These are phyloP conservation scores for Calonectria pseudoreteaudii DNA, from an alignment of 2,329 filamentous ascomycete species.

Conservation along the genomic window DNA sequence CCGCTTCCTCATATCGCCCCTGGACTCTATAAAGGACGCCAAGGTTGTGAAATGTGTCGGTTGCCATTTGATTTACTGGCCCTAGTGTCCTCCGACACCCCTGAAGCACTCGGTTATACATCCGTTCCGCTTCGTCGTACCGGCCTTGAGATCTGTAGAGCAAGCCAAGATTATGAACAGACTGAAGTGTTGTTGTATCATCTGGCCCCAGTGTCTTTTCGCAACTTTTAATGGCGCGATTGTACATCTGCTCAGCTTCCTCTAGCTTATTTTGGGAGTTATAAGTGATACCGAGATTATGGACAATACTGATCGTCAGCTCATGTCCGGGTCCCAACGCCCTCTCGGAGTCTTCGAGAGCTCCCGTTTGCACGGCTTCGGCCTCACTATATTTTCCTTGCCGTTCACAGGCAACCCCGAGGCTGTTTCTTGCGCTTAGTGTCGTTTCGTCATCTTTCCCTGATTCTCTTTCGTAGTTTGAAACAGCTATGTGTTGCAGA, in stretches of 20 bases:
- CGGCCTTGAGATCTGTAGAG: slow-evolving; percentile 45
- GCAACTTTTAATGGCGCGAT: slow-evolving; percentile 32
- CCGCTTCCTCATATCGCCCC: background rate
- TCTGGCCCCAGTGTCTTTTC: slow-evolving; percentile 33
- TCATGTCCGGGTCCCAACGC: background rate
- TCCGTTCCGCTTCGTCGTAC: slow-evolving; percentile 41
- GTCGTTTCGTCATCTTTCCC: background rate
- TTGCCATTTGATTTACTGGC: background rate
- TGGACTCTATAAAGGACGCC: background rate
- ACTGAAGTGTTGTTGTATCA: slow-evolving; percentile 33
- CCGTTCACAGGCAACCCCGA: background rate
- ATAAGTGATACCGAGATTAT: slow-evolving; percentile 38
- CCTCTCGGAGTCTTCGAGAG: background rate
- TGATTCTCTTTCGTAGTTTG: background rate
- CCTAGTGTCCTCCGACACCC: slow-evolving; percentile 33
- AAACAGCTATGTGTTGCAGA: background rate
- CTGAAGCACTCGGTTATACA: slow-evolving; percentile 46
- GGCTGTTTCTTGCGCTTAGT: background rate
- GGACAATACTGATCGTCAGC: background rate
- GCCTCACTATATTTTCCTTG: background rate
- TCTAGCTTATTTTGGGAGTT: slow-evolving; percentile 33
- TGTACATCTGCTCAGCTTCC: slow-evolving; percentile 28
- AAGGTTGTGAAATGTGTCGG: background rate
- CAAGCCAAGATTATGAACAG: slow-evolving; percentile 42
- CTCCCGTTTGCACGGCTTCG: background rate